Percentiles rank a stretch among this genome's conserved stretches.
phyloP scores from a whole-genome alignment of 495 filamentous ascomycete species.

The Chaetomium tenue region DNA sequence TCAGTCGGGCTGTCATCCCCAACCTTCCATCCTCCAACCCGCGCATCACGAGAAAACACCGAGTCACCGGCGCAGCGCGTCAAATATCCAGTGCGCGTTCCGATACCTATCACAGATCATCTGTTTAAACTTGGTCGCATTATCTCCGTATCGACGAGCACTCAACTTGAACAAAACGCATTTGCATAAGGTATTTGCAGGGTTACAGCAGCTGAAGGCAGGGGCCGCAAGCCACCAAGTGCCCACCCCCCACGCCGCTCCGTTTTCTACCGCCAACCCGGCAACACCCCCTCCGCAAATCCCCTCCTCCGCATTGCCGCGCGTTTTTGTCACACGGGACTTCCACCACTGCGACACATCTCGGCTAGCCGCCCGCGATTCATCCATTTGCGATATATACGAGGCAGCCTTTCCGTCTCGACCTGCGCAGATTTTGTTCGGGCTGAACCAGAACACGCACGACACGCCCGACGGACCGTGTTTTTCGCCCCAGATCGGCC shows the following conservation, averaged over 20 bases:
- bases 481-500: background rate
- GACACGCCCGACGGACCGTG: constrained; percentile 4
- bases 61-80: background rate
- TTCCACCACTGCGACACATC: background rate
- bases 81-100: background rate
- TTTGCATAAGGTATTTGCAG: too few species aligned
- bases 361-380: constrained; percentile 7
- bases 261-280: constrained; percentile 1
- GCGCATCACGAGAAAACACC: background rate
- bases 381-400: constrained; percentile 7
- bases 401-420: background rate
- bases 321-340: constrained; percentile 9
- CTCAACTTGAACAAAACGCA: too few species aligned
- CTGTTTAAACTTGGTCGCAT: background rate
- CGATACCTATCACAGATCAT: background rate
- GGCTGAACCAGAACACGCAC: background rate
- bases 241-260: background rate
- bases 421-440: background rate
- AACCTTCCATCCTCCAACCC: too few species aligned
- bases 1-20: too few species aligned
- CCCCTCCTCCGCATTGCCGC: constrained; percentile 3
- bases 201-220: too few species aligned
- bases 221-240: too few species aligned
- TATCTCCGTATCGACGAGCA: too few species aligned
- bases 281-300: background rate